Evolutionary conservation across 2,329 filamentous ascomycete genomes (phyloP), one percentile per base, ranked within the genome.

Genomic region (Shiraia bambusicola): DNA sequence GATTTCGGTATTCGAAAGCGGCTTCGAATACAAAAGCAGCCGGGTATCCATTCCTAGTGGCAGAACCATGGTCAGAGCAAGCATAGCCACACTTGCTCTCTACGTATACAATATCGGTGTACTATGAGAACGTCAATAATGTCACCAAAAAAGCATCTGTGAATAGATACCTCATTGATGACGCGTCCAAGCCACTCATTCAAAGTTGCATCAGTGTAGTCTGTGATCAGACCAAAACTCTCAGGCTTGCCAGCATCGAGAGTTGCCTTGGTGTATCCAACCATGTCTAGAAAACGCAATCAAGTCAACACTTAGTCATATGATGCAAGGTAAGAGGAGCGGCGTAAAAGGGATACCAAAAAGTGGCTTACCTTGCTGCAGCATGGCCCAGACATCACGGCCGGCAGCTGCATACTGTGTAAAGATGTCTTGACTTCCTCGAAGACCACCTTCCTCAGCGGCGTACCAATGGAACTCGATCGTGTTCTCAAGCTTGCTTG

Each of bases 381-480:
- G 80, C 92, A 96, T 96, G 19, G 91, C 91, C 73, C 91, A 93
- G 68, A 97, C 78, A 52, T 91, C 83, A 24, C 84, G 79, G 19
- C 79, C 77, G 14, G 79, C 69, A 64, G 83, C 81, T 69, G 86
- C 83, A 64, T 96, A 96, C 11, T 80, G 72, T 33, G 79, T 77
- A 74, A 95, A 96, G 67, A 97, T 87, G 44, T 87, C 90, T 67
- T 95, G 89, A 60, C 86, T 91, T 44, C 89, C 89, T 6, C 94
- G 78, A 35, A 95, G 76, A 29, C 90, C 89, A 40, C 84, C 88
- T 69, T 95, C 90, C 68, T 95, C 90, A 10, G 88, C 89, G 34
- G 84, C 87, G 73, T 94, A 95, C 89, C 89, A 95, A 71, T 95
- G 91, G 69, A 96, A 96, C 72, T 96, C 92, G 57, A 97, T 76